Base-by-base conservation (phyloP, 2,329 filamentous ascomycete genomes). In the Tolypocladium tundrense region DNA sequence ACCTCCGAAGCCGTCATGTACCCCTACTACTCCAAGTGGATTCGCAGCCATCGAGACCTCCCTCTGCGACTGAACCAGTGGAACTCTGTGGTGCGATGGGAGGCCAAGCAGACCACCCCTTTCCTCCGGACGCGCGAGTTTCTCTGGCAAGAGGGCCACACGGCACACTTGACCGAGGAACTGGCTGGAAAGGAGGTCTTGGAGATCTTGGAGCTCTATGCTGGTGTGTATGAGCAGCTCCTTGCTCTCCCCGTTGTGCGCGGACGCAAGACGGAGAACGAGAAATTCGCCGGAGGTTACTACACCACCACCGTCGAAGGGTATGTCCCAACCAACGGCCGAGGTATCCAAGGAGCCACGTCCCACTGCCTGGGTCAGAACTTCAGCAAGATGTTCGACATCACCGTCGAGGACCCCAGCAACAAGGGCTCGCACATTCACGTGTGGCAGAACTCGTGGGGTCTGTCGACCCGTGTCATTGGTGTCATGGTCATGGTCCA, bases 401-500 rank as follows among this genome's bases (percentile, higher is more conserved):
- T 99, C 72, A 96, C 88, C 0, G 91, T 99, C 37, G 93, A 99
- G 73, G 92, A 99, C 69, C 94, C 94, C 31, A 79, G 80, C 60
- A 82, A 94, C 72, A 88, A 90, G 75, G 88, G 89, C 63, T 82
- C 87, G 65, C 87, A 91, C 68, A 78, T 97, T 58, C 79, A 93
- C 69, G 92, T 97, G 58, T 97, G 93, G 92, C 94, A 99, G 74
- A 99, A 99, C 79, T 97, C 91, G 16, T 99, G 94, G 94, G 94
- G 94, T 75, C 84, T 99, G 60, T 97, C 93, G 1, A 99, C 94
- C 57, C 91, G 94, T 71, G 91, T 93, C 58, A 96, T 99, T 64
- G 95, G 94, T 77, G 91, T 97, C 72, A 97, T 97, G 93, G 90
- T 97, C 68, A 94, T 99, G 86, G 91, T 96, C 60, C 94, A 99